These are phyloP conservation scores for Vanrija humicola DNA, from an alignment of 1,284 basidiomycete species.

Conservation along the genomic window DNA sequence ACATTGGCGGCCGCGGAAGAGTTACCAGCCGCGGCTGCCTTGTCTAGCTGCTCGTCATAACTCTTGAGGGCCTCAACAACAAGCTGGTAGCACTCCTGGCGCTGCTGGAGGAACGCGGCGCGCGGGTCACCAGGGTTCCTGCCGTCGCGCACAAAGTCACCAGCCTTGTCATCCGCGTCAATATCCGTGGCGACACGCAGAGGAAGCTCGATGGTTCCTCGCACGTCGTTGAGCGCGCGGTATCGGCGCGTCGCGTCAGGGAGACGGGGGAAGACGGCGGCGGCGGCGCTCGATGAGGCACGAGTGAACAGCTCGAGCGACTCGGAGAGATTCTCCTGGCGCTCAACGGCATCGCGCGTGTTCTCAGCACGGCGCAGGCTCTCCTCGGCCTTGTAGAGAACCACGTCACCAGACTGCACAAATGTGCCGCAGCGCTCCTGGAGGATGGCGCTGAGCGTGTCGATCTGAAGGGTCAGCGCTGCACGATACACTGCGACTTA, in stretches of 20 bases:
- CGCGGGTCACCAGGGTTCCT: slow-evolving; percentile 61
- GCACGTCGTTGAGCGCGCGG: slow-evolving; percentile 59
- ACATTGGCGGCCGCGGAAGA: slow-evolving; percentile 8
- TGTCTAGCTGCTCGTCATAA: slow-evolving; percentile 61
- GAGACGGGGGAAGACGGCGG: slow-evolving; percentile 78
- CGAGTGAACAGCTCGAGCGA: slow-evolving; percentile 81
- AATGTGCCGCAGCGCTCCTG: slow-evolving; percentile 95
- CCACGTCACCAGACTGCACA: slow-evolving; percentile 96
- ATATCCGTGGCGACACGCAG: slow-evolving; percentile 75
- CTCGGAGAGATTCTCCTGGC: slow-evolving; percentile 70
- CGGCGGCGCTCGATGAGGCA: slow-evolving; percentile 60
- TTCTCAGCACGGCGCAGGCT: slow-evolving; percentile 86
- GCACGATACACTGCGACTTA: slow-evolving; percentile 50
- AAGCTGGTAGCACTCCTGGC: slow-evolving; percentile 74
- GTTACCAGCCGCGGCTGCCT: slow-evolving; percentile 9
- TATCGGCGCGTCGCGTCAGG: slow-evolving; percentile 82
- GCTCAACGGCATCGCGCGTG: slow-evolving; percentile 66
- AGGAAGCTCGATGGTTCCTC: slow-evolving; percentile 81
- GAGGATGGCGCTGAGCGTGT: slow-evolving; percentile 89
- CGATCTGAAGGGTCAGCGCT: slow-evolving; percentile 60
- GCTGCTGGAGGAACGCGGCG: slow-evolving; percentile 58
- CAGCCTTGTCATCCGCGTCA: slow-evolving; percentile 72
- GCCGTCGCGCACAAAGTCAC: slow-evolving; percentile 71
- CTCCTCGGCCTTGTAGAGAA: slow-evolving; percentile 97
- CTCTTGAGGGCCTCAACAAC: slow-evolving; percentile 74